Evolutionary conservation across 164 flowering plant species (phyloP), one percentile per base, ranked within the genome.

Genomic region (Warburgia ugandensis): DNA sequence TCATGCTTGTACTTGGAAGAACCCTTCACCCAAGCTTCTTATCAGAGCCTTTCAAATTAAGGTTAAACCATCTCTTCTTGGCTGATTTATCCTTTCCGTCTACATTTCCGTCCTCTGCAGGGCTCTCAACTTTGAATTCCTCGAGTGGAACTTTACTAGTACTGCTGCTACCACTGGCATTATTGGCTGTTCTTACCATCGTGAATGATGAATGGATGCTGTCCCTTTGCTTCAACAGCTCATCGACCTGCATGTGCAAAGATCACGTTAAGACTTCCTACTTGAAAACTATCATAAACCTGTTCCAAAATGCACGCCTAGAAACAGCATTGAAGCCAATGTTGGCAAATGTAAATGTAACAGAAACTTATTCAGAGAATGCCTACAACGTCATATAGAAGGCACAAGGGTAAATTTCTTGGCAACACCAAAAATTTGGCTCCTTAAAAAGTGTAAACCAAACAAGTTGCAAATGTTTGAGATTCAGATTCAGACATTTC

Each of bases 221-320:
- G 36, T 94, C 99, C 49, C 97, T 75, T 56, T 82, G 78, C 70
- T 86, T 94, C 38, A 94, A 77, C 45, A 94, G 72, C 60, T 89
- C 99, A 61, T 94, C 99, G 19, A 94, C 97, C 97, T 49, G 42
- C 50, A 55, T 20, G 9, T 31, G 11, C 11, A 31, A 6, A 11
- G 46, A 50, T 35, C 40, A 22, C 16, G 52, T 43, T 43, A 45
- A 27, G 26, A 19, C n/a, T n/a, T n/a, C n/a, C n/a, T n/a, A n/a
- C n/a, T n/a, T n/a, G n/a, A n/a, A n/a, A n/a, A n/a, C n/a, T n/a
- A n/a, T n/a, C n/a, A n/a, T n/a, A n/a, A n/a, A n/a, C n/a, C n/a
- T n/a, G n/a, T n/a, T n/a, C n/a, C n/a, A n/a, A n/a, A n/a, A n/a
- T n/a, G n/a, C n/a, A n/a, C n/a, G n/a, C n/a, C n/a, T n/a, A n/a